Base-by-base conservation (phyloP, 257 asterid genomes). In the Capsicum chinense region DNA sequence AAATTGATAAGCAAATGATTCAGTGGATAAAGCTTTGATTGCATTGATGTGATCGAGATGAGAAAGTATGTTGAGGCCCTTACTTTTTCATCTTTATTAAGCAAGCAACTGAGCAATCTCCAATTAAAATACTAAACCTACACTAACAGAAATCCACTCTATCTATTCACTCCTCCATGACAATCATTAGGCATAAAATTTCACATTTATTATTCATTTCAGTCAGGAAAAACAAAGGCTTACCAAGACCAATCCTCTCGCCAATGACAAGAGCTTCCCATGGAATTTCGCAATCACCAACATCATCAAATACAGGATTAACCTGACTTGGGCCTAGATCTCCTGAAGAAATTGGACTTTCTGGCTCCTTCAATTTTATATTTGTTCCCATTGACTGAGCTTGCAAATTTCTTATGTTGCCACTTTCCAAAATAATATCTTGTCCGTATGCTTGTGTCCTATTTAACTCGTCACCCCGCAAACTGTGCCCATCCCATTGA, bases 241-340 rank as follows among this genome's bases (percentile, higher is more conserved):
- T 95, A 97, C 99, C 99, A 90, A 97, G 92, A 80, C 99, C 99
- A 87, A 97, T 97, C 88, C 99, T 92, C 89, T 95, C 99, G 84
- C 98, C 99, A 71, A 97, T 90, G 68, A 88, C 98, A 86, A 97
- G 98, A 90, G 94, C 96, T 89, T 97, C 99, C 99, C 99, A 97
- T 68, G 93, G 95, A 85, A 97, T 97, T 90, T 97, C 99, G 86
- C 98, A 95, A 14, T 96, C 95, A 89, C 93, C 94, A 86, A 97
- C 99, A 86, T 93, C 99, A 90, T 95, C 99, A 87, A 94, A 93
- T 74, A 90, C 92, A 52, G 96, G 90, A 91, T 92, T 89, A 87
- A 85, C 90, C 83, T 79, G 83, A 76, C 85, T 88, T n/a, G 85
- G 86, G 66, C 88, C 82, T 60, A 68, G 37, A 84, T 87, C 78